Evolutionary conservation across 129 eudicot species (phyloP).

Genomic region (Lactuca sativa): DNA sequence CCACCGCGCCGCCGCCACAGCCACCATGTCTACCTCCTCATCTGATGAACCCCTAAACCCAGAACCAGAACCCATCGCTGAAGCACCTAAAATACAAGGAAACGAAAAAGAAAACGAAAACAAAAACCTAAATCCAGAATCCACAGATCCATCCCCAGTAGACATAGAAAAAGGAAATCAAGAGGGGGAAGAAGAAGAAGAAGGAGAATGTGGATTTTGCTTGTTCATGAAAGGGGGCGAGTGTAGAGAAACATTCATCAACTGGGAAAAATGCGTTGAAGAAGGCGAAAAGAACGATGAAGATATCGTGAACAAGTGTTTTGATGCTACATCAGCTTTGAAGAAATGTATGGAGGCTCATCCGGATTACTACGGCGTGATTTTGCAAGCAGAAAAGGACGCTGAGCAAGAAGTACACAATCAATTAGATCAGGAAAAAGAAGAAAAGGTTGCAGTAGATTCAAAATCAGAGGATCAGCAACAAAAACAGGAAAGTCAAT

Average conservation of each 20-base stretch:
- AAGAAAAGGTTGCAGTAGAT: conserved; percentile 9
- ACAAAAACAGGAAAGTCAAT: conserved; percentile 7
- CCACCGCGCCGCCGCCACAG: conserved; percentile 7
- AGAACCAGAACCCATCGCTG: conserved; percentile 10
- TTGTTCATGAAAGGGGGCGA: conserved; percentile 75
- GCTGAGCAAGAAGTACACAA: conserved; percentile 20
- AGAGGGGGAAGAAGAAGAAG: conserved; percentile 26
- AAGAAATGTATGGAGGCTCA: conserved; percentile 88
- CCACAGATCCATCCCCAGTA: not conserved
- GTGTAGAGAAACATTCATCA: conserved; percentile 52
- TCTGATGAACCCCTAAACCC: conserved; percentile 16
- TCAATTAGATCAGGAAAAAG: conserved; percentile 24
- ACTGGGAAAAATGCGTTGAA: conserved; percentile 65
- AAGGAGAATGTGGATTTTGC: conserved; percentile 68
- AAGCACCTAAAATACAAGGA: conserved; percentile 27
- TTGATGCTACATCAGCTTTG: conserved; percentile 45
- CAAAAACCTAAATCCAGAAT: conserved; percentile 12
- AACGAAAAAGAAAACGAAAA: conserved; percentile 51
- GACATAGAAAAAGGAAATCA: conserved; percentile 23
- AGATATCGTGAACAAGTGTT: conserved; percentile 52
- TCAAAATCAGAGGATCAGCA: conserved; percentile 13
- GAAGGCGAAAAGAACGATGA: conserved; percentile 66
- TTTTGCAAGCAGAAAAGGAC: conserved; percentile 34
- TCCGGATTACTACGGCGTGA: conserved; percentile 47
- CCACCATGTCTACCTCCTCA: conserved; percentile 19